Conservation (phyloP, 805 yeast genomes). For the Tanozyma kutaoensis region DNA sequence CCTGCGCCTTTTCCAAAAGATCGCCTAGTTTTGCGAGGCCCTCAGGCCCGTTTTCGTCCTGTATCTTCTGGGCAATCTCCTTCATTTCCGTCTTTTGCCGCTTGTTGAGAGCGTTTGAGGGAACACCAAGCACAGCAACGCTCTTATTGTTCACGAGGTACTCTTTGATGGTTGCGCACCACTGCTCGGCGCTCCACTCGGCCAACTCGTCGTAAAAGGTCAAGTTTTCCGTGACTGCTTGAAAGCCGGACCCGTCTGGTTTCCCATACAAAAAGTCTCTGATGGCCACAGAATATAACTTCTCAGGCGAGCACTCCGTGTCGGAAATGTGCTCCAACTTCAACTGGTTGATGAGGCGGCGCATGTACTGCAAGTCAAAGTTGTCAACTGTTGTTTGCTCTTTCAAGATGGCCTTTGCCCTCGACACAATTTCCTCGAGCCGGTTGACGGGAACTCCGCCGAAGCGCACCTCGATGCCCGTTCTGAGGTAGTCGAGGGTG, state of each 20-base stretch:
- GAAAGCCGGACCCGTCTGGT: slow-evolving; percentile 42
- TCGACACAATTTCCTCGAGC: slow-evolving; percentile 38
- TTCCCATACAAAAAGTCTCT: slow-evolving; percentile 74
- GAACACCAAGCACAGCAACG: slow-evolving; percentile 57
- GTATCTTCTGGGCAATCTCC: slow-evolving; percentile 34
- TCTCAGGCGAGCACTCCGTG: slow-evolving; percentile 50
- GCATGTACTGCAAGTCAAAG: slow-evolving; percentile 54
- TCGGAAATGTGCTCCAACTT: slow-evolving; percentile 47
- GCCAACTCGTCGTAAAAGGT: slow-evolving; percentile 45
- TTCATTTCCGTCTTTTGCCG: slow-evolving; percentile 37
- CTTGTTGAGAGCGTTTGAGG: slow-evolving; percentile 51
- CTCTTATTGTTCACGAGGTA: slow-evolving; percentile 50
- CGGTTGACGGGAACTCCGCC: slow-evolving; percentile 67
- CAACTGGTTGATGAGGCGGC: slow-evolving; percentile 53
- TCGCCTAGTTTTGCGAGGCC: slow-evolving; percentile 44
- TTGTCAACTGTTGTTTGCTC: slow-evolving; percentile 35
- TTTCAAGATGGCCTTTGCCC: slow-evolving; percentile 35
- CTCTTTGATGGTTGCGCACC: slow-evolving; percentile 44
- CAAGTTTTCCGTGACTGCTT: slow-evolving; percentile 39
- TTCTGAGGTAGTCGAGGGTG: slow-evolving; percentile 60
- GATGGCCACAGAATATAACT: slow-evolving; percentile 54
- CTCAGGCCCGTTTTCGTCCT: slow-evolving; percentile 36
- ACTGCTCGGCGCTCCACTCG: slow-evolving; percentile 51
- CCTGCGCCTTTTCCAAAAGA: slow-evolving; percentile 48
- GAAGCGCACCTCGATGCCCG: slow-evolving; percentile 43